phyloP scores from a whole-genome alignment of 2,329 filamentous ascomycete genomes.

The Fulvia fulva region DNA sequence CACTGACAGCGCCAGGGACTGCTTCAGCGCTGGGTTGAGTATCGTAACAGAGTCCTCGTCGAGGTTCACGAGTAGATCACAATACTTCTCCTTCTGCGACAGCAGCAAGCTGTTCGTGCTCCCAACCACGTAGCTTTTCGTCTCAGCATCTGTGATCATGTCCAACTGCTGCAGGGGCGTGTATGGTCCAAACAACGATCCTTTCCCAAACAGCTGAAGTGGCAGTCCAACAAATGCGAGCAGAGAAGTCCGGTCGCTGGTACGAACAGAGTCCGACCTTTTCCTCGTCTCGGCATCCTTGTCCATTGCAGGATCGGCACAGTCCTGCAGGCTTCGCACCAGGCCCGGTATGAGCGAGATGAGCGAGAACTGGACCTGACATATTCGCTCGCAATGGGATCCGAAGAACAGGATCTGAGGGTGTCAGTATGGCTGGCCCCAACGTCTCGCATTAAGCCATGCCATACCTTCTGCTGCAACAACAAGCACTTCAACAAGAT shows the following conservation, averaged over 20 bases:
- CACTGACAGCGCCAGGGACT: slow-evolving; percentile 72
- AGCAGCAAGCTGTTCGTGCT: slow-evolving; percentile 92
- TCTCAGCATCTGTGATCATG: slow-evolving; percentile 84
- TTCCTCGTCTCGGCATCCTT: slow-evolving; percentile 70
- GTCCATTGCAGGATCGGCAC: slow-evolving; percentile 88
- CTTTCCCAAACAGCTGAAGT: slow-evolving; percentile 92
- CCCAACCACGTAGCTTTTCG: slow-evolving; percentile 95
- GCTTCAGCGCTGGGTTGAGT: slow-evolving; percentile 71
- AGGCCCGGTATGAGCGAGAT: slow-evolving; percentile 93
- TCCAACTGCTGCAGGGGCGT: slow-evolving; percentile 95
- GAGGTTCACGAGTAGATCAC: slow-evolving; percentile 92
- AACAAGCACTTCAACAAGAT: slow-evolving; percentile 91
- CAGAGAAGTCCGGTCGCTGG: slow-evolving; percentile 85
- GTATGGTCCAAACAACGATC: slow-evolving; percentile 92
- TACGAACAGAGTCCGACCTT: slow-evolving; percentile 79
- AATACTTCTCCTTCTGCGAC: slow-evolving; percentile 92
- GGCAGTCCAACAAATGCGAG: slow-evolving; percentile 92
- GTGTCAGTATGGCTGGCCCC: slow-evolving; percentile 13
- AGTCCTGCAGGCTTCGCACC: slow-evolving; percentile 87
- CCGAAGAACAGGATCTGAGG: slow-evolving; percentile 97
- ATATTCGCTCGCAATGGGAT: slow-evolving; percentile 89
- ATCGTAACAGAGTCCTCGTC: slow-evolving; percentile 85
- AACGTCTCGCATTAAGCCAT: slow-evolving; percentile 18
- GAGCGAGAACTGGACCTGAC: slow-evolving; percentile 97
- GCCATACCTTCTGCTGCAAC: slow-evolving; percentile 80